These are phyloP conservation scores for Rhodosorus marinus DNA, from an alignment of 23 red algal species.

Conservation along the genomic window DNA sequence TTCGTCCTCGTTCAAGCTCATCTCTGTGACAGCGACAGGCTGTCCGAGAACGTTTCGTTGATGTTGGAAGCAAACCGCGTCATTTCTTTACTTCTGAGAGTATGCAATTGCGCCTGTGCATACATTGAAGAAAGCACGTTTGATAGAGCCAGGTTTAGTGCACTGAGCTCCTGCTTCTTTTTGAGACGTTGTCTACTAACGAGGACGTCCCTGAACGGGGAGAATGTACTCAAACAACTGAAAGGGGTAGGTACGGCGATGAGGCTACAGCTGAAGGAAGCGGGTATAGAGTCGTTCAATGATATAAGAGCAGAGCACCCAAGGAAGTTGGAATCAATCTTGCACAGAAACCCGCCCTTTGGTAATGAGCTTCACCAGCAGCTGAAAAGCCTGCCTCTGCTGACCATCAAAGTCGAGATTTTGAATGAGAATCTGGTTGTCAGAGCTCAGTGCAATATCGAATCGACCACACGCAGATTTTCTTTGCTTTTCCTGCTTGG, in stretches of 20 bases:
- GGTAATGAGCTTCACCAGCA: background rate
- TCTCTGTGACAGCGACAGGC: background rate
- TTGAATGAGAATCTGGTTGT: too few species aligned
- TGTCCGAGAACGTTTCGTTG: background rate
- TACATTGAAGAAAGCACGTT: too few species aligned
- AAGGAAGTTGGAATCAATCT: background rate
- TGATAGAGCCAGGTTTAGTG: background rate
- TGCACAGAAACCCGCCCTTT: background rate
- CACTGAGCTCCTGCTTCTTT: background rate
- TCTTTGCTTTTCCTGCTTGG: too few species aligned
- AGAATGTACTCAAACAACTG: background rate
- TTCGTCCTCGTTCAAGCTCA: conserved; percentile 12
- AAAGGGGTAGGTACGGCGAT: background rate
- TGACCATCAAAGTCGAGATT: background rate
- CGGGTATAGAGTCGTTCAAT: background rate
- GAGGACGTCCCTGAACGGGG: background rate
- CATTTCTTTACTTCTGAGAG: background rate
- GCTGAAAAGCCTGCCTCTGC: too few species aligned
- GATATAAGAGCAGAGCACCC: background rate
- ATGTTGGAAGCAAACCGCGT: background rate
- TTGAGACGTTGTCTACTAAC: background rate
- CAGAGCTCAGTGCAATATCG: too few species aligned
- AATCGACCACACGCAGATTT: too few species aligned
- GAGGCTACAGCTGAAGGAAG: background rate
- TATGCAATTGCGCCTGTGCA: too few species aligned